These are phyloP conservation scores for Schizosaccharomyces versatilis DNA, from an alignment of 1,139 yeast species.

Conservation along the genomic window DNA sequence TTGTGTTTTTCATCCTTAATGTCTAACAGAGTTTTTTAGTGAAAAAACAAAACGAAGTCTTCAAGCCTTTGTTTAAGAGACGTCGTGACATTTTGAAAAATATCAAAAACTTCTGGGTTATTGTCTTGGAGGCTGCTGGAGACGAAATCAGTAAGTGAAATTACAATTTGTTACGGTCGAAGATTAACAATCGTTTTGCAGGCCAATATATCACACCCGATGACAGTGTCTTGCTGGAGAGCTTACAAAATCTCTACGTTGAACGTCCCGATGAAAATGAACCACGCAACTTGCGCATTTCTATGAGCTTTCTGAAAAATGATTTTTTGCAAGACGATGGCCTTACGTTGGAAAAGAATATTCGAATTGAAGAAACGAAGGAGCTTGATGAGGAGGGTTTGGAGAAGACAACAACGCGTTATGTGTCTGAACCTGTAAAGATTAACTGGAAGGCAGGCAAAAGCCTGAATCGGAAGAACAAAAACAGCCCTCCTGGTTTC, in stretches of 20 bases:
- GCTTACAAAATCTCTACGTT: slow-evolving; percentile 19
- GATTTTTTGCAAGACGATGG: slow-evolving; percentile 16
- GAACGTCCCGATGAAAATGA: slow-evolving; percentile 17
- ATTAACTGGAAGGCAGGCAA: slow-evolving; percentile 21
- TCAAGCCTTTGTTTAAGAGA: slow-evolving; percentile 19
- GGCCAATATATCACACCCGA: slow-evolving; percentile 18
- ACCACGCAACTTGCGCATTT: slow-evolving; percentile 18
- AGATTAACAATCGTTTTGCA: slow-evolving; percentile 11
- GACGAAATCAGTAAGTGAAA: slow-evolving; percentile 12
- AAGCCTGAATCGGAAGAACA: slow-evolving; percentile 16
- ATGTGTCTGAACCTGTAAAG: slow-evolving; percentile 17
- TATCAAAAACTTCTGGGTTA: slow-evolving; percentile 23
- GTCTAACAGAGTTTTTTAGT: slow-evolving; percentile 5
- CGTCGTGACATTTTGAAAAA: slow-evolving; percentile 17
- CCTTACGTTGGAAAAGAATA: slow-evolving; percentile 4
- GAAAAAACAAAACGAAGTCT: slow-evolving; percentile 13
- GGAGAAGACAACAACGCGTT: slow-evolving; percentile 12
- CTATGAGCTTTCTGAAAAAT: slow-evolving; percentile 20
- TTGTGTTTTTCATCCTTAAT: not conserved
- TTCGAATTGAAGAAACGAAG: slow-evolving; percentile 6
- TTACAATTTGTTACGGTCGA: slow-evolving; percentile 12
- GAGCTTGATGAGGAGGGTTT: slow-evolving; percentile 14
- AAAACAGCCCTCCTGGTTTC: slow-evolving; percentile 17
- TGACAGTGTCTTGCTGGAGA: slow-evolving; percentile 15
- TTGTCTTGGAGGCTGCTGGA: slow-evolving; percentile 17